A percentile compares a stretch with the other conserved stretches of the same genome.
Conservation (phyloP, 2,329 filamentous ascomycete species). For the Phaeoacremonium minimum region DNA sequence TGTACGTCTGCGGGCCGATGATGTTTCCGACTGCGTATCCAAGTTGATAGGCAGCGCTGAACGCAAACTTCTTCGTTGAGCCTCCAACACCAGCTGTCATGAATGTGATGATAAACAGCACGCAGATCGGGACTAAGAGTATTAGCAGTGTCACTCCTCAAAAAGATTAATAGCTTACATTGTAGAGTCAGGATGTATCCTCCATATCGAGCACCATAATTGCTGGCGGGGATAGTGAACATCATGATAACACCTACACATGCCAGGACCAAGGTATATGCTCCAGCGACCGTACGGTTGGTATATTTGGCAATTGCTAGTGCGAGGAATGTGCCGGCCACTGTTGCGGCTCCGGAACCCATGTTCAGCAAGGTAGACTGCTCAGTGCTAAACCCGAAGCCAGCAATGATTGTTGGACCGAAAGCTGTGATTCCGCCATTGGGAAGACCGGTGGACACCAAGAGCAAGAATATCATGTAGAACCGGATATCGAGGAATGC, state of each 20-base stretch:
- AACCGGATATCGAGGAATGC: constrained; percentile 40
- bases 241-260: constrained; percentile 1
- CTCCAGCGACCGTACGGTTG: background rate
- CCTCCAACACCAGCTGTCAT: background rate
- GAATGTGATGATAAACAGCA: constrained; percentile 15
- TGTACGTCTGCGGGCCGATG: background rate
- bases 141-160: background rate
- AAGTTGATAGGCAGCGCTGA: constrained; percentile 2
- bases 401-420: constrained; percentile 2
- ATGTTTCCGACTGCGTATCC: background rate
- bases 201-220: constrained; percentile 1
- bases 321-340: constrained; percentile 13
- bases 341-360: constrained; percentile 19
- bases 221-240: background rate
- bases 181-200: constrained; percentile 2
- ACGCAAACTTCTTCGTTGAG: constrained; percentile 3
- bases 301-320: constrained; percentile 2
- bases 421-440: constrained; percentile 10
- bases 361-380: constrained; percentile 13
- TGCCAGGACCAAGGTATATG: constrained; percentile 1
- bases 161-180: background rate
- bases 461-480: constrained; percentile 13
- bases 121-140: constrained; percentile 1
- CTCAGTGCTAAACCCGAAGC: background rate
- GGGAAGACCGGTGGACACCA: constrained; percentile 14